A percentile compares a stretch with the other conserved stretches of the same genome.
Conservation (phyloP, 495 filamentous ascomycete species). For the Bathelium albidoporum region DNA sequence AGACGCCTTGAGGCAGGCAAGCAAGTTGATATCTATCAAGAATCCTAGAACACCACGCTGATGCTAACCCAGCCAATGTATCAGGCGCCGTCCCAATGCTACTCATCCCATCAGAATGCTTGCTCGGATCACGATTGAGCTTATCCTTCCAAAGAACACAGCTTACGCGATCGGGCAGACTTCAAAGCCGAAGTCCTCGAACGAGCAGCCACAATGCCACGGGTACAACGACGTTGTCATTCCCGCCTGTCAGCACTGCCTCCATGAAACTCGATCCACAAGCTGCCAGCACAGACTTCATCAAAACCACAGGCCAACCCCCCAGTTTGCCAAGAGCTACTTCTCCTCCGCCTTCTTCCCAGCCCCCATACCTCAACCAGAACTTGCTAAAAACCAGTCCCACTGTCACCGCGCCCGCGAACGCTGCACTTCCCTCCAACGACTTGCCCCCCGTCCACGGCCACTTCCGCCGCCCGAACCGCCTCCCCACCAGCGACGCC, state of each 20-base stretch:
- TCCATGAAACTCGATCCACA: constrained; percentile 81
- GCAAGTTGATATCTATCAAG: background rate
- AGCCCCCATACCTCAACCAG: constrained; percentile 68
- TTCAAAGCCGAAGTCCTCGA: constrained; percentile 58
- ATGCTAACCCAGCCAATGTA: background rate
- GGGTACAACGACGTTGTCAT: constrained; percentile 98
- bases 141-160: background rate
- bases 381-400: constrained; percentile 61
- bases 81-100: background rate
- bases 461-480: constrained; percentile 83
- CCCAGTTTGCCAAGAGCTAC: constrained; percentile 26
- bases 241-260: constrained; percentile 90
- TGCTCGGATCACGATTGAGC: background rate
- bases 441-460: constrained; percentile 95
- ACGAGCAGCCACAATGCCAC: constrained; percentile 86
- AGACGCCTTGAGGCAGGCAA: background rate
- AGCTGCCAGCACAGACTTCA: constrained; percentile 59
- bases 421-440: constrained; percentile 80
- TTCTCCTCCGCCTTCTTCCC: constrained; percentile 37
- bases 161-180: background rate
- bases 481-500: constrained; percentile 81
- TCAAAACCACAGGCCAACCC: constrained; percentile 21
- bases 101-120: background rate
- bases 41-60: background rate
- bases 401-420: constrained; percentile 63